Evolutionary conservation across 1,284 basidiomycete genomes (phyloP), one percentile per base, ranked within the genome.

Genomic region (Pseudozyma pruni): DNA sequence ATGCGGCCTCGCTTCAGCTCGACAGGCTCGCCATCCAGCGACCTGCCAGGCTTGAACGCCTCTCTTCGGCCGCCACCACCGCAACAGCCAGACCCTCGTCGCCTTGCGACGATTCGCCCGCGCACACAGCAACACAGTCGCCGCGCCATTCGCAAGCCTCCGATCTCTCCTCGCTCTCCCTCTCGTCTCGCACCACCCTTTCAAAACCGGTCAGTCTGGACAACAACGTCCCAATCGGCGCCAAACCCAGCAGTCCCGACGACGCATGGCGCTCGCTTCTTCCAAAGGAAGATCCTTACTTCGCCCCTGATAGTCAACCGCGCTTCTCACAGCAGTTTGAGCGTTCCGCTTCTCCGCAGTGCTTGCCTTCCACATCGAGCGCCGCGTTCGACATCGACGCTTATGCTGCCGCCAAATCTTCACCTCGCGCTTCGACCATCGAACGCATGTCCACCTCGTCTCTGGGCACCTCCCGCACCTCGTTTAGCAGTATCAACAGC

Each of bases 201-300:
- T 45, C 43, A 2, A 35, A 19, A 22, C 49, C 44, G 22, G 48
- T 48, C 37, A 52, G 39, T 35, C n/a, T 64, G 25, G 42, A 57
- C 31, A 29, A 34, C 19, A 43, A 51, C 25, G 29, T 51, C 9
- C 34, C 52, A 17, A 31, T 9, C n/a, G 51, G 66, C 10, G 41
- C 43, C 14, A 44, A 23, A 45, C 51, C 71, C 50, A 64, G 67
- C 8, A 74, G 71, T 32, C 75, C 74, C 2, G 75, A 77, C 2
- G 75, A 77, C 46, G 64, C 71, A 20, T 77, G 75, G 75, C 59
- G 75, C 17, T 61, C 66, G 20, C 51, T 77, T 4, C 63, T 77
- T 2, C 74, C 74, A 1, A 61, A 68, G 45, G 58, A 77, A 48
- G 75, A 77, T 40, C 75, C 73, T 1, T 77, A 61, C 59, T 77